Evolutionary conservation across 768 basidiomycete species (phyloP).

Genomic region (Pholiota conissans): DNA sequence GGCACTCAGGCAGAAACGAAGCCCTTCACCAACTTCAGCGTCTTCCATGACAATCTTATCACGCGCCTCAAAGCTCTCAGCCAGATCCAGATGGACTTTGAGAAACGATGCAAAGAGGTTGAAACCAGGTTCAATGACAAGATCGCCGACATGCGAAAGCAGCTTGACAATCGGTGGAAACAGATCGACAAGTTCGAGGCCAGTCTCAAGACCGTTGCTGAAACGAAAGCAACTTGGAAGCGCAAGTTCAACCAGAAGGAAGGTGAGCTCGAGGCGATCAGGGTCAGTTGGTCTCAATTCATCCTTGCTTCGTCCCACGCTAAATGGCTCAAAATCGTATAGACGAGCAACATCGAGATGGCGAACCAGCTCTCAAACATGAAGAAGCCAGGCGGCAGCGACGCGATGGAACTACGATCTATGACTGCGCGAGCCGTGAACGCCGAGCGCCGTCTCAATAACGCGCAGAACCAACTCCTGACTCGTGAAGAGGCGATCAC

Average conservation of each 20-base stretch:
- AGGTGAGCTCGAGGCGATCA: constrained; percentile 86
- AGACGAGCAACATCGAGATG: constrained; percentile 78
- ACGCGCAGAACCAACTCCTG: constrained; percentile 80
- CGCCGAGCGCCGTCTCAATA: constrained; percentile 85
- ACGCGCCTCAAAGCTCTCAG: constrained; percentile 81
- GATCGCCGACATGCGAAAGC: constrained; percentile 77
- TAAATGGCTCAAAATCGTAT: background rate
- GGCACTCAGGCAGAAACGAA: constrained; percentile 79
- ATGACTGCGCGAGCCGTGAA: constrained; percentile 74
- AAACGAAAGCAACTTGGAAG: constrained; percentile 83
- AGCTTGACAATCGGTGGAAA: constrained; percentile 85
- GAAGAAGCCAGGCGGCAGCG: constrained; percentile 58
- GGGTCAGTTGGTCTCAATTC: constrained; percentile 46
- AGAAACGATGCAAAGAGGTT: constrained; percentile 78
- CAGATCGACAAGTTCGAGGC: constrained; percentile 92
- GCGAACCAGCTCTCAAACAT: constrained; percentile 64
- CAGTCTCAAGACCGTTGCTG: constrained; percentile 78
- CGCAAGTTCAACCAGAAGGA: constrained; percentile 80
- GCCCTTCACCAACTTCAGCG: constrained; percentile 89
- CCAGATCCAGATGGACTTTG: constrained; percentile 84
- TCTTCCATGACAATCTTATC: constrained; percentile 95
- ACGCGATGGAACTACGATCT: constrained; percentile 70
- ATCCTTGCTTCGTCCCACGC: background rate
- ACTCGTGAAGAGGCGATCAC: constrained; percentile 85
- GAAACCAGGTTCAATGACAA: constrained; percentile 75